Percentiles rank a stretch among this genome's conserved stretches.
phyloP scores from a whole-genome alignment of 2,329 filamentous ascomycete species.

The Cephalotrichum gorgonifer region DNA sequence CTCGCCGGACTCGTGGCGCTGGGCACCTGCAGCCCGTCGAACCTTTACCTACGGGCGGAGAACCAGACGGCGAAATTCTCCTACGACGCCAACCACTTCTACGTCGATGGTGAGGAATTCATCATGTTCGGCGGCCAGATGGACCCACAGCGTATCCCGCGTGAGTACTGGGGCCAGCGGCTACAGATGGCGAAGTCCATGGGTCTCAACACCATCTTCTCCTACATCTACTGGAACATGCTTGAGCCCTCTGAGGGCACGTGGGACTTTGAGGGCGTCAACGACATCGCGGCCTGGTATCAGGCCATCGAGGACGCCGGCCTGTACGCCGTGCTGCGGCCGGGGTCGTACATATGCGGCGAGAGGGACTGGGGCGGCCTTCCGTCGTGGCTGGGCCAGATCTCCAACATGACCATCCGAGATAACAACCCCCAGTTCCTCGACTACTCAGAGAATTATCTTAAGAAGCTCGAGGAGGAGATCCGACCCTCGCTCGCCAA shows the following conservation, averaged over 20 bases:
- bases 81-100: slow-evolving; percentile 26
- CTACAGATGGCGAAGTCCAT: slow-evolving; percentile 77
- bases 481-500: slow-evolving; percentile 24
- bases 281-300: slow-evolving; percentile 34
- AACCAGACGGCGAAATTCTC: slow-evolving; percentile 20
- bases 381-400: slow-evolving; percentile 30
- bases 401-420: slow-evolving; percentile 29
- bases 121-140: slow-evolving; percentile 38
- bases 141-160: slow-evolving; percentile 37
- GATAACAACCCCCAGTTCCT: slow-evolving; percentile 29
- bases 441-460: slow-evolving; percentile 23
- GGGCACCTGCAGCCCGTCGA: neutral
- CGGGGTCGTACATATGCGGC: slow-evolving; percentile 37
- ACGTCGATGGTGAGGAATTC: slow-evolving; percentile 26
- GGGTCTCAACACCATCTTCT: slow-evolving; percentile 60
- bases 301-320: slow-evolving; percentile 33
- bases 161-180: slow-evolving; percentile 33
- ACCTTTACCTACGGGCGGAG: neutral
- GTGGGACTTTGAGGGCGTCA: slow-evolving; percentile 26
- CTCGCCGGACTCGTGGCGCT: neutral
- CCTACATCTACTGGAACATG: slow-evolving; percentile 40
- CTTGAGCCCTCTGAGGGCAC: slow-evolving; percentile 28
- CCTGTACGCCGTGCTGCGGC: slow-evolving; percentile 32
- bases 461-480: slow-evolving; percentile 25
- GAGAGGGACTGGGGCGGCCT: slow-evolving; percentile 39